Conservation (phyloP, 73 alveolate species). For the Tetrahymena borealis region DNA sequence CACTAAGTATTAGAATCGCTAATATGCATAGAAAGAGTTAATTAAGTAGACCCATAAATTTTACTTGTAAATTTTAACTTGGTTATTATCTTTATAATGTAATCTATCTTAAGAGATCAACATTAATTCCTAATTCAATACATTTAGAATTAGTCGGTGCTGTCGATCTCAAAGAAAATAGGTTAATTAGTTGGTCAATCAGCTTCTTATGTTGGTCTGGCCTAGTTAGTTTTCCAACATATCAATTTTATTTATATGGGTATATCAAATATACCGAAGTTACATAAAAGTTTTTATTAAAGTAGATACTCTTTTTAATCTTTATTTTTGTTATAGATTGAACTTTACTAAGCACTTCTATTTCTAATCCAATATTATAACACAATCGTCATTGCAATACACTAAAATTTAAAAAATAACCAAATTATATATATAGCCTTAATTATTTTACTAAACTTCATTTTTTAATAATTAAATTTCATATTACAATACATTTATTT, state of each 20-base stretch:
- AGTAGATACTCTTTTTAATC: not conserved
- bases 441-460: no score
- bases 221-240: conserved; percentile 2
- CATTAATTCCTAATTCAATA: not conserved
- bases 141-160: not conserved
- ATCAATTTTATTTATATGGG: not conserved
- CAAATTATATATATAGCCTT: no score
- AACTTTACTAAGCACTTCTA: no score
- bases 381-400: no score
- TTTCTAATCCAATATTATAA: no score
- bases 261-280: not conserved
- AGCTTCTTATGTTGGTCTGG: not conserved
- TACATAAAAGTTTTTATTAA: not conserved
- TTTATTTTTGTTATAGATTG: no score
- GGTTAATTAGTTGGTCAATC: not conserved
- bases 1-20: no score
- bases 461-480: no score
- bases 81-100: not conserved
- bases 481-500: no score
- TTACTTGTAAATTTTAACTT: not conserved
- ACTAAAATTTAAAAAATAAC: no score
- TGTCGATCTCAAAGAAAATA: not conserved
- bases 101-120: not conserved
- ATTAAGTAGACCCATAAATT: not conserved
- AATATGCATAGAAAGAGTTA: not conserved